These are phyloP conservation scores for Aureobasidium sp. DNA, from an alignment of 2,329 filamentous ascomycete species.

Conservation along the genomic window DNA sequence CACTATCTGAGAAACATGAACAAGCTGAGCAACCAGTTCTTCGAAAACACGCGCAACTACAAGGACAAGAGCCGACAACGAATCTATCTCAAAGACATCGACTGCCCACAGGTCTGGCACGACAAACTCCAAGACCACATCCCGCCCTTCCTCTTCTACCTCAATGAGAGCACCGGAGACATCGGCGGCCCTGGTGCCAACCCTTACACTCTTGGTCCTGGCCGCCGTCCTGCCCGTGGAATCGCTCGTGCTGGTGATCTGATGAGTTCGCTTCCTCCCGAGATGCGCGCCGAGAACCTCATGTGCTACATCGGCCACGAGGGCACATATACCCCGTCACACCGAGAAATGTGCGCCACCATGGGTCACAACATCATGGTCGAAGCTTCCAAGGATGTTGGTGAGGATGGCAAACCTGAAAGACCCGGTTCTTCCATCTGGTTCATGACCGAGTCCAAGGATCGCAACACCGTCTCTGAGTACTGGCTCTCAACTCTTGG, in stretches of 20 bases:
- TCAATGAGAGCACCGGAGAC: slow-evolving; percentile 69
- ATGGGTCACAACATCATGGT: slow-evolving; percentile 98
- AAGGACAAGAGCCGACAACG: slow-evolving; percentile 74
- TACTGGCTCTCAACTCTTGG: slow-evolving; percentile 91
- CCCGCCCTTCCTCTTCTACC: slow-evolving; percentile 77
- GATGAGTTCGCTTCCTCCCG: slow-evolving; percentile 81
- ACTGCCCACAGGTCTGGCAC: slow-evolving; percentile 83
- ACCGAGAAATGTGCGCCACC: slow-evolving; percentile 96
- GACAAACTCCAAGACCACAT: slow-evolving; percentile 70
- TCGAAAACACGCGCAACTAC: slow-evolving; percentile 60
- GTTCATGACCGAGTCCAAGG: slow-evolving; percentile 98
- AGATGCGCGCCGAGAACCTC: slow-evolving; percentile 90
- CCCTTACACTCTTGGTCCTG: slow-evolving; percentile 38
- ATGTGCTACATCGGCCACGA: slow-evolving; percentile 99
- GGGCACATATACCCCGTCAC: slow-evolving; percentile 90
- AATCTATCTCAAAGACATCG: slow-evolving; percentile 94
- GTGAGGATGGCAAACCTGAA: slow-evolving; percentile 61
- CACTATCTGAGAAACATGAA: slow-evolving; percentile 89
- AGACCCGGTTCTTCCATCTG: slow-evolving; percentile 85
- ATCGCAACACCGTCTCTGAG: slow-evolving; percentile 81
- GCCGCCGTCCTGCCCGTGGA: slow-evolving; percentile 46
- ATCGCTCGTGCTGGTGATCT: slow-evolving; percentile 76
- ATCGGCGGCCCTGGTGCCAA: slow-evolving; percentile 50
- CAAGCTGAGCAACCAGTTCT: slow-evolving; percentile 74
- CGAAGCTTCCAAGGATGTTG: slow-evolving; percentile 62